Base-by-base conservation (phyloP, 176 grass and related monocot species). In the Hordeum marinum region DNA sequence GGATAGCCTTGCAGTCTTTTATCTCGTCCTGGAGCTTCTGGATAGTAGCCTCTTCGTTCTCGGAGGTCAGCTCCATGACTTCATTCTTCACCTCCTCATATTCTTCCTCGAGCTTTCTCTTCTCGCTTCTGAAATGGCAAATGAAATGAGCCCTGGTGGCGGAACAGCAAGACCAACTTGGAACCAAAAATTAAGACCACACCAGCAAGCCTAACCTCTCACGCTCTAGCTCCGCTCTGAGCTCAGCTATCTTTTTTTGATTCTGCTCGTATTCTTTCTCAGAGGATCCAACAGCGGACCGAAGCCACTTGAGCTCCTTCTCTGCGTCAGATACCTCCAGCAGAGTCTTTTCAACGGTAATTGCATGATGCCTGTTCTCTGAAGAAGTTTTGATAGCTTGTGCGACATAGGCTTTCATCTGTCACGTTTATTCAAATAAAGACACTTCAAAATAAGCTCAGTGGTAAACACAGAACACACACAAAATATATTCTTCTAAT, bases 1-100 rank as follows among this genome's bases (percentile, higher is more conserved):
- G 96, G 90, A 98, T 95, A 65, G 91, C 93, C 69, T 98, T 98
- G 91, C 89, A 98, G 57, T 98, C 96, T 71, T 95, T 92, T 69
- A 95, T 94, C 85, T 98, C 96, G 72, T 98, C 96, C 60, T 98
- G 87, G 67, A 98, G 93, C 48, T 94, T 98, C 76, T 94, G 88
- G 68, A 98, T 90, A 66, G 93, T 92, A 78, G 78, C 75, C 64
- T 95, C 96, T 88, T 95, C 96, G 35, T 79, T 92, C 74, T 98
- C 93, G 32, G 83, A 87, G 26, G 89, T 95, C 74, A 98, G 87
- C 76, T 98, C 91, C 72, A 73, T 86, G 68, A 98, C 91, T 94
- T 98, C 93, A 82, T 72, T 87, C 91, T 90, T 94, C 69, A 95
- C 96, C 69, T 94, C 91, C 63, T 84, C 83, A 27, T 89, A 88